Evolutionary conservation across 495 filamentous ascomycete species (phyloP), one percentile per base, ranked within the genome.

Genomic region (Tetracladium setigerum): DNA sequence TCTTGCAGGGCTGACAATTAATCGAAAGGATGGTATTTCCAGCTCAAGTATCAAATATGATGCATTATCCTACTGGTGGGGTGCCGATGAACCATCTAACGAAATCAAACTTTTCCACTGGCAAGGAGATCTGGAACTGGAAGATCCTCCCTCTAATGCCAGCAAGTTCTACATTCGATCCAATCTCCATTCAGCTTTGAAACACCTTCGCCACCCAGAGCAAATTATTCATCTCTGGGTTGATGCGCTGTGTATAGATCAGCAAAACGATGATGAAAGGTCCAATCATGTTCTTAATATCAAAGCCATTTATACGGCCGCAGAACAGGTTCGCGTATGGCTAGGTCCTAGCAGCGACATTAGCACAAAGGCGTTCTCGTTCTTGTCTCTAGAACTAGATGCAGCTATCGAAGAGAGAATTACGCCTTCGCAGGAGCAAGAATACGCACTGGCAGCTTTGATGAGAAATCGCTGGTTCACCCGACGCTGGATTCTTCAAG

Each of bases 191-290:
- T 15, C 33, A 6, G 44, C 44, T 11, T 38, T 46, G 15, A 19
- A 27, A 4, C 33, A 18, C 4, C 17, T 46, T 13, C 44, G 44
- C 18, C 33, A 37, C 10, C 37, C 37, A 16, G 17, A 8, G 2
- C n/a, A 46, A 14, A 1, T 5, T 24, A 35, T 38, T 12, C 24
- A 30, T 22, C 8, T 58, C 4, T 58, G 41, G 49, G 35, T 44
- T 8, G 46, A 49, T 38, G 53, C 38, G 11, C 8, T 56, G 7
- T 44, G 37, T 48, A 54, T 56, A 15, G 46, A 53, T 40, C 53
- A 54, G 15, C 17, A 45, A 10, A 48, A 53, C 38, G 19, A 34
- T 19, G 30, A 50, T 4, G 46, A 56, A 27, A 31, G 53, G 18
- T 51, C 35, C 30, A 12, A 43, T 13, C 31, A 56, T 31, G 52